Percentiles rank a stretch among this genome's conserved stretches.
phyloP scores from a whole-genome alignment of 371 early-diverging fungal genomes.

The Mortierella sp. region DNA sequence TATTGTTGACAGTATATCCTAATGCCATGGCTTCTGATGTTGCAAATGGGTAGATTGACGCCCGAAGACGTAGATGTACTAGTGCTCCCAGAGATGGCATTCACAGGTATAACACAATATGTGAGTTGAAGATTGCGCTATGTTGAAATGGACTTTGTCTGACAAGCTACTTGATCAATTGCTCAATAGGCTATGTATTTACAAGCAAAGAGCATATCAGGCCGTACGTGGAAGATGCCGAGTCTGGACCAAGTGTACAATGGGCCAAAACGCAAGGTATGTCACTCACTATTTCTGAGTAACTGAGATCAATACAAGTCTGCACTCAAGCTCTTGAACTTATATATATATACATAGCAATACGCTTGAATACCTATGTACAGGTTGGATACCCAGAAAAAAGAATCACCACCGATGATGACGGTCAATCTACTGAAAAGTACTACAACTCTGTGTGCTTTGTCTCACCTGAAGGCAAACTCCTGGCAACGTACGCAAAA shows the following conservation, averaged over 20 bases:
- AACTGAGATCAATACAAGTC: too few relatives aligned
- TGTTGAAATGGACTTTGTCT: background rate
- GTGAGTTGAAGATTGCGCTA: too few relatives aligned
- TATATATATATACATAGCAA: slow-evolving; percentile 49
- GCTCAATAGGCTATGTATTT: slow-evolving; percentile 74
- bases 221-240: slow-evolving; percentile 68
- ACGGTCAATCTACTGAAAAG: slow-evolving; percentile 23
- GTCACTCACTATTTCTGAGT: background rate
- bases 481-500: slow-evolving; percentile 76
- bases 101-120: slow-evolving; percentile 64
- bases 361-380: slow-evolving; percentile 67
- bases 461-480: slow-evolving; percentile 63
- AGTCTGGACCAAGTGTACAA: slow-evolving; percentile 66
- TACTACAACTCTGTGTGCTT: slow-evolving; percentile 75
- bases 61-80: slow-evolving; percentile 74
- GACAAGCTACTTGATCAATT: background rate
- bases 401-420: slow-evolving; percentile 14
- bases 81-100: slow-evolving; percentile 84
- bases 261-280: slow-evolving; percentile 77
- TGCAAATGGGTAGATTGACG: too few relatives aligned
- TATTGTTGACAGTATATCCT: background rate
- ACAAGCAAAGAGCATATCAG: slow-evolving; percentile 63
- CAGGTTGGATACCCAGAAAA: slow-evolving; percentile 78
- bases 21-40: background rate
- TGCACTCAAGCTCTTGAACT: too few relatives aligned